These are phyloP conservation scores for Calocera viscosa DNA, from an alignment of 768 basidiomycete genomes.

Conservation along the genomic window DNA sequence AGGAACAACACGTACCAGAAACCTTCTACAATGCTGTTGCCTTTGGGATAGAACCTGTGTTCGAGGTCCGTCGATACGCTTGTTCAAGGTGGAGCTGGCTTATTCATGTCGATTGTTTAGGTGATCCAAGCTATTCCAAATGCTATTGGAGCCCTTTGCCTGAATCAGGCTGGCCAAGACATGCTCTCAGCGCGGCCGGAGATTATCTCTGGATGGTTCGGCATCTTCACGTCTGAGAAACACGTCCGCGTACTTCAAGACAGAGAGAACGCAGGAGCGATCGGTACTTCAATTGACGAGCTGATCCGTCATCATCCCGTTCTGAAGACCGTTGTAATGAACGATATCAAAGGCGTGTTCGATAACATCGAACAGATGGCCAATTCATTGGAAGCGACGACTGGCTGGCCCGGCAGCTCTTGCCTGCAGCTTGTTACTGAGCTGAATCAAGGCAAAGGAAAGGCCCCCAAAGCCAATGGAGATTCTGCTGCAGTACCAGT, in stretches of 20 bases:
- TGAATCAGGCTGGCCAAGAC: conserved; percentile 80
- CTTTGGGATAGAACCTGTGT: conserved; percentile 67
- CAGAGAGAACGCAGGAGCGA: conserved; percentile 79
- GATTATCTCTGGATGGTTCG: conserved; percentile 74
- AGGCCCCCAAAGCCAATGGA: neutral
- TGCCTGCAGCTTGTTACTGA: neutral
- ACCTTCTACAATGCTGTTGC: conserved; percentile 80
- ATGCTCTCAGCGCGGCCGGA: conserved; percentile 63
- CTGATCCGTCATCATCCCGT: conserved; percentile 90
- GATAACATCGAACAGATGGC: conserved; percentile 61
- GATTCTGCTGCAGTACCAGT: neutral
- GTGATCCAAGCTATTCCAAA: conserved; percentile 88
- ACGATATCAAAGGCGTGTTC: conserved; percentile 37
- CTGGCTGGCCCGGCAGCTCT: neutral
- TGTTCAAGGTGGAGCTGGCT: conserved; percentile 8
- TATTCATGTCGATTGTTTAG: conserved; percentile 31
- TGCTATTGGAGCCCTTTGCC: conserved; percentile 88
- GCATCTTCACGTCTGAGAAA: conserved; percentile 71
- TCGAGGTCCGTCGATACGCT: conserved; percentile 47
- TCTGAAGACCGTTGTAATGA: conserved; percentile 44
- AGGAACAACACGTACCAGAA: conserved; percentile 82
- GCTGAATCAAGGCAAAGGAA: neutral
- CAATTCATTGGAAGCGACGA: conserved; percentile 17
- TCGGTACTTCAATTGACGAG: conserved; percentile 87
- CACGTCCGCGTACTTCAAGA: conserved; percentile 77